phyloP scores from a whole-genome alignment of 1,139 yeast species.

The Blastobotrys serpentis region DNA sequence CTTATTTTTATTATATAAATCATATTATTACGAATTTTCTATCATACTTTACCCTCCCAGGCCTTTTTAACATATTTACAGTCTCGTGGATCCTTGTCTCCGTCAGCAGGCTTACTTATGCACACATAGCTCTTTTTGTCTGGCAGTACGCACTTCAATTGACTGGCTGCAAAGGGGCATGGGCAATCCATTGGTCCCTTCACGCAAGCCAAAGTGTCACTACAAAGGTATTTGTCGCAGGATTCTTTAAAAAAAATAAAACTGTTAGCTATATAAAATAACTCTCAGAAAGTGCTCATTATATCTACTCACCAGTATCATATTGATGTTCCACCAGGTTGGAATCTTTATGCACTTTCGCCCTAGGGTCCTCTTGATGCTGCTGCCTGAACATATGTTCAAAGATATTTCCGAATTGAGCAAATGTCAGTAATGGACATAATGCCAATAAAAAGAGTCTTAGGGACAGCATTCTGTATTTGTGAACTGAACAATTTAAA shows the following conservation, averaged over 20 bases:
- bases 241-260: constrained; percentile 19
- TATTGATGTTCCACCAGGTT: constrained; percentile 38
- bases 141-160: constrained; percentile 76
- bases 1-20: too few species aligned
- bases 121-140: constrained; percentile 65
- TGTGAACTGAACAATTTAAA: not conserved
- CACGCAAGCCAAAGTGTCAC: constrained; percentile 80
- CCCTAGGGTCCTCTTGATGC: constrained; percentile 28
- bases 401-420: constrained; percentile 37
- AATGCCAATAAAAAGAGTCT: constrained; percentile 6
- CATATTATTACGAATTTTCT: not conserved
- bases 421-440: constrained; percentile 18
- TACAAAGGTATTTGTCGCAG: constrained; percentile 77
- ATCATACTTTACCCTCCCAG: constrained; percentile 42
- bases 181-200: constrained; percentile 71
- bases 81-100: constrained; percentile 35
- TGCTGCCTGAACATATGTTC: constrained; percentile 39
- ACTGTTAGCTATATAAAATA: too few species aligned
- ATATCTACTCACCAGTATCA: constrained; percentile 31
- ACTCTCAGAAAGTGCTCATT: too few species aligned
- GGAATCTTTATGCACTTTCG: constrained; percentile 27
- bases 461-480: not conserved
- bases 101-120: constrained; percentile 60
- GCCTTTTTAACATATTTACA: constrained; percentile 43
- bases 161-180: constrained; percentile 84